Conservation (phyloP, 345 rosid genomes). For the Rhodamnia rubescens region DNA sequence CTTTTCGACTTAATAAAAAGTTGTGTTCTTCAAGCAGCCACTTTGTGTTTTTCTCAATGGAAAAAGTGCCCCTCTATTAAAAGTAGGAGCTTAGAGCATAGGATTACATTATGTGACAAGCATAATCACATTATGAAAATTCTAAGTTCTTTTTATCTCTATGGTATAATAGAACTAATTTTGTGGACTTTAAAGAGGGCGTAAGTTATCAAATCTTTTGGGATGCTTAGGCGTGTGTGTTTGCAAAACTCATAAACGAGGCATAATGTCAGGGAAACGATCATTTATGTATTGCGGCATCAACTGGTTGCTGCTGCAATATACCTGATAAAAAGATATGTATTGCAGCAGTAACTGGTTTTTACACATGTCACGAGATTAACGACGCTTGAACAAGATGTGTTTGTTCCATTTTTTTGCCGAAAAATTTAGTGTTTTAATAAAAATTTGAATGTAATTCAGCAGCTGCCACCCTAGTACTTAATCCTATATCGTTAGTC, state of each 20-base stretch:
- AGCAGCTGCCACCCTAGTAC: neutral
- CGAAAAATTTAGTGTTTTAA: neutral
- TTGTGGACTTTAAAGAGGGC: neutral
- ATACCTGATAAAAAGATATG: neutral
- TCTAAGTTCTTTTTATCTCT: neutral
- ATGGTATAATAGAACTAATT: neutral
- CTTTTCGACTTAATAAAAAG: neutral
- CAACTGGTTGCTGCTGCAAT: neutral
- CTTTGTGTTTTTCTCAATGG: neutral
- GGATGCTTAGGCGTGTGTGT: neutral
- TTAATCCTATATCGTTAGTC: neutral
- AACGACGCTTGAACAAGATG: neutral
- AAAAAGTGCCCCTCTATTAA: neutral
- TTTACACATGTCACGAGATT: neutral
- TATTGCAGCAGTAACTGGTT: neutral
- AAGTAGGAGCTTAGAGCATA: neutral
- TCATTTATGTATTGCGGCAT: neutral
- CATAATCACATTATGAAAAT: neutral
- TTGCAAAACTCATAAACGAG: neutral
- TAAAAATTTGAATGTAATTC: neutral
- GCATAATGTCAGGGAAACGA: neutral
- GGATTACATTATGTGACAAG: neutral
- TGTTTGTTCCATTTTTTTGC: neutral
- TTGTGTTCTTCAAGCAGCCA: neutral
- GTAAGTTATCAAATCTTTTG: neutral